Evolutionary conservation across 148 eudicot genomes (phyloP), one percentile per base, ranked within the genome.

Genomic region (Gaultheria prostrata): DNA sequence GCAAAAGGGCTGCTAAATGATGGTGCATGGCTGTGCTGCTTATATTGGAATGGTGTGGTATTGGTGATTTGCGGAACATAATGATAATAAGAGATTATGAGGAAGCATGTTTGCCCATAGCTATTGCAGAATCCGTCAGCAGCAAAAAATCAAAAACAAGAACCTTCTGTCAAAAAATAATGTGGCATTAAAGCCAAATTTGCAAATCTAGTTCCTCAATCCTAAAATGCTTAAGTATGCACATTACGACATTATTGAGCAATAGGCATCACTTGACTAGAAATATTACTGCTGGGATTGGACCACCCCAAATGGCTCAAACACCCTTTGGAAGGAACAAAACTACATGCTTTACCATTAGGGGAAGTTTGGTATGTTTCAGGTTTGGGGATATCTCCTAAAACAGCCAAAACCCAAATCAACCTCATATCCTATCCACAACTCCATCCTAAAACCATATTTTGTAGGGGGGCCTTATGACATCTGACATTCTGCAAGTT

Each of bases 151-250:
- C 6, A 75, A 4, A 24, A 74, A n/a, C 78, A 46, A 43, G 51
- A 35, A 72, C 24, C 10, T 72, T 72, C 24, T 21, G 13, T n/a
- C 32, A 75, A 75, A 75, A 6, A 11, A 43, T 7, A 43, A 20
- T 10, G 51, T 21, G 28, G 18, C 46, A 45, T 45, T 45, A 45
- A 45, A 75, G 49, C 78, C 53, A 75, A 75, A 51, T 45, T 3
- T n/a, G 53, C 18, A 45, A 20, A 75, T 75, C 78, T 11, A n/a
- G 51, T n/a, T 75, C 30, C 78, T 45, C 49, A 75, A 75, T 43
- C 13, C 78, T 10, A 75, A 20, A 75, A 75, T 20, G 46, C 30
- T n/a, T 0, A 21, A 45, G 53, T 12, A 9, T 4, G 15, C 8
- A 13, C 46, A 45, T 3, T 75, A 24, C 13, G 20, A 43, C 49